Evolutionary conservation across 2,329 filamentous ascomycete species (phyloP), one percentile per base, ranked within the genome.

Genomic region (Venturia oleaginea): DNA sequence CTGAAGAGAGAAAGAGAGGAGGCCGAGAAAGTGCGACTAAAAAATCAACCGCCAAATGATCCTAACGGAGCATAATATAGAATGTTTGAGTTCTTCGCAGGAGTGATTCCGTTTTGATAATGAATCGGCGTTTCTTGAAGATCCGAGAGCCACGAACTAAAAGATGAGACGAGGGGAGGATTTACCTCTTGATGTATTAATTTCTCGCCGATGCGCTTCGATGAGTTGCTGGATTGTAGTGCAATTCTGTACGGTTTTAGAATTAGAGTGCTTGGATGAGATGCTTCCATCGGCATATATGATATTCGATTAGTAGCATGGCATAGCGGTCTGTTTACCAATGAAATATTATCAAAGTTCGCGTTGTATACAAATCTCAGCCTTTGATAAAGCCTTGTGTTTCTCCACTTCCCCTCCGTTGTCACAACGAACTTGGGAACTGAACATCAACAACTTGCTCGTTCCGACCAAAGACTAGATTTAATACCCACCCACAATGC

Each of bases 401-500:
- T 24, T 15, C 22, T 27, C 46, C 46, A 57, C 51, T 34, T 34
- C 15, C 30, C 27, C 51, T 34, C 24, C 48, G 32, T 54, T 24
- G n/a, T 57, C 27, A 8, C 13, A 19, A 22, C 30, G 51, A 27
- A 57, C 5, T 55, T 19, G 30, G 51, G 15, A 32, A 19, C 17
- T 57, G 13, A n/a, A 57, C 51, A 57, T 30, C 51, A 57, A 32
- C 51, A 34, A 34, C 27, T 51, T 51, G 46, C 30, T 57, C 51
- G 2, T 32, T 13, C 7, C 4, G 13, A 10, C 15, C 27, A 57
- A 22, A 48, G 3, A 11, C 22, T 24, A 17, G 11, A 22, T 48
- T 15, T 15, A 34, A 13, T 34, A 57, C 15, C 17, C 17, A 60
- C 59, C 6, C 59, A 64, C 37, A 15, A 97, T 97, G 94, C 92